These are phyloP conservation scores for Penicillium griseofulvum DNA, from an alignment of 2,329 filamentous ascomycete species.

Conservation along the genomic window DNA sequence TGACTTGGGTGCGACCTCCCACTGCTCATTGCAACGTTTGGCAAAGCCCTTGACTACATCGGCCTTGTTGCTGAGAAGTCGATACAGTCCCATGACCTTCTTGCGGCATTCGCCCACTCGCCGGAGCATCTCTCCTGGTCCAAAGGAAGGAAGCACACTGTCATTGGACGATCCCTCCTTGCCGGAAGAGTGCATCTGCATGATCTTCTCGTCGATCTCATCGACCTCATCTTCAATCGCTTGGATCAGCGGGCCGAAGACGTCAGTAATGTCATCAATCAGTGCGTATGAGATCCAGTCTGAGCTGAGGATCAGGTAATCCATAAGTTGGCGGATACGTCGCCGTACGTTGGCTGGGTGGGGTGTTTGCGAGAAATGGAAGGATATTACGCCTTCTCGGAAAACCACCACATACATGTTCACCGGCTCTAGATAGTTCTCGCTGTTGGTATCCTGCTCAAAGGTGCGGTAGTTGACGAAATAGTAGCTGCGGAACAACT, in stretches of 20 bases:
- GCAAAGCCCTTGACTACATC: conserved; percentile 99
- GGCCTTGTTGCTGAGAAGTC: conserved; percentile 91
- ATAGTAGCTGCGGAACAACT: conserved; percentile 96
- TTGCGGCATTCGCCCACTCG: conserved; percentile 92
- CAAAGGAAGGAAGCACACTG: conserved; percentile 44
- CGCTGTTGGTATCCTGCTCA: conserved; percentile 86
- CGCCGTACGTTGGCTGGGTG: conserved; percentile 95
- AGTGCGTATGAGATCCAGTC: conserved; percentile 99
- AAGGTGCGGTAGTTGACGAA: conserved; percentile 98
- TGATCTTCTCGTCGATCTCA: conserved; percentile 88
- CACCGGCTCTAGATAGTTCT: conserved; percentile 89
- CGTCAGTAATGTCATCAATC: conserved; percentile 97
- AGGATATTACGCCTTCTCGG: conserved; percentile 89
- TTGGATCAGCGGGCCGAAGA: conserved; percentile 88
- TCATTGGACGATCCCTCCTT: conserved; percentile 36
- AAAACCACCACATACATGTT: conserved; percentile 99
- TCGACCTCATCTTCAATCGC: conserved; percentile 95
- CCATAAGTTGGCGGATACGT: conserved; percentile 86
- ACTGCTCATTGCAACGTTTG: conserved; percentile 96
- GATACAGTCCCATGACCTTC: conserved; percentile 94
- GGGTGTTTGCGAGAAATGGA: conserved; percentile 94
- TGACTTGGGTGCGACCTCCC: conserved; percentile 89
- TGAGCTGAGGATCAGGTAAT: conserved; percentile 87
- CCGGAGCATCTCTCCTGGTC: conserved; percentile 77
- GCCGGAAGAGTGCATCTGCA: conserved; percentile 68